Base-by-base conservation (phyloP, 495 filamentous ascomycete genomes). In the Aspergillus olivimuriae region DNA sequence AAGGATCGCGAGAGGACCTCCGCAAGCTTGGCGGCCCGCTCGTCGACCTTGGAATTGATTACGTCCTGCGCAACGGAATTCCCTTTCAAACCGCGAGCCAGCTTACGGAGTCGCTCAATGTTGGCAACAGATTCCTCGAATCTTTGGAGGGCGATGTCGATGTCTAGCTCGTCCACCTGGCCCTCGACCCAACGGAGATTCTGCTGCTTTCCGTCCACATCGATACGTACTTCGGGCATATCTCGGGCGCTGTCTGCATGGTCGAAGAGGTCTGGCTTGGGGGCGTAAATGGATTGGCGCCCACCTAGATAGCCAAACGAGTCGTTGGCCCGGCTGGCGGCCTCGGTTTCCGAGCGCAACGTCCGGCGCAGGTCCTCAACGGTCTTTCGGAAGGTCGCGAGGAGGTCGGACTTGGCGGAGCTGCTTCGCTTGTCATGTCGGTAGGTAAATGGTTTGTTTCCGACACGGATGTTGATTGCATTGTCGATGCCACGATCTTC, bases 151-250 rank as follows among this genome's bases (percentile, higher is more conserved):
- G 92, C 92, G 41, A 99, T 92, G 57, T 89, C 82, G 50, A 95
- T 95, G 52, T 97, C 94, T 4, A 99, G 78, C 55, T 95, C 89
- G 57, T 99, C 92, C 53, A 99, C 83, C 65, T 97, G 89, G 33
- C 79, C 77, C 57, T 99, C 92, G 0, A 97, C 89, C 86, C 87
- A 95, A 16, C 92, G 84, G 14, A 99, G 73, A 53, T 90, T 95
- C 58, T 95, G 87, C 52, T 95, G 90, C 53, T 94, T 91, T 17
- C 94, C 92, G 52, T 97, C 92, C 19, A 96, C 89, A 50, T 96
- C 94, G 45, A 99, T 89, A 26, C 94, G 73, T 63, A 95, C 77
- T 35, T 79, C 79, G 0, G 78, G 70, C 20, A 68, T 69, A 50
- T 89, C 84, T 53, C 91, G 84, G 11, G 88, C 70, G 14, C 82